Conservation (phyloP, 306 rosid species). For the Gillenia trifoliata region DNA sequence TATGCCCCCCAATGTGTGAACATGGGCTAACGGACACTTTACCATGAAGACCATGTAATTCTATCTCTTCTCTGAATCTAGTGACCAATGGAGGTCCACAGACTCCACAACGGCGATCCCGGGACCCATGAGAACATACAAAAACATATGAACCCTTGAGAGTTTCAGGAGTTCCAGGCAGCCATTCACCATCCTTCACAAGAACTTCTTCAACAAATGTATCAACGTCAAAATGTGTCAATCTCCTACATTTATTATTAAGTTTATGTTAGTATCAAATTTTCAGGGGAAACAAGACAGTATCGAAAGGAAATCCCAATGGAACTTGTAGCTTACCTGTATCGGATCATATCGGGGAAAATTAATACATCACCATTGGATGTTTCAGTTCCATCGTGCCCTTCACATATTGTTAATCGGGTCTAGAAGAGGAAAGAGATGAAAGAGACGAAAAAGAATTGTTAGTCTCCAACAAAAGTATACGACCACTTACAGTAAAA, state of each 20-base stretch:
- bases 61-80: conserved; percentile 78
- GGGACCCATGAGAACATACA: conserved; percentile 85
- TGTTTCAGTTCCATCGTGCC: conserved; percentile 89
- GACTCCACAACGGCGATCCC: conserved; percentile 93
- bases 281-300: neutral
- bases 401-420: conserved; percentile 86
- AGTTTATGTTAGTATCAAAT: neutral
- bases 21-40: conserved; percentile 92
- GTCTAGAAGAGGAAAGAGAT: conserved; percentile 44
- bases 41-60: conserved; percentile 55
- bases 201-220: conserved; percentile 97
- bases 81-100: conserved; percentile 83
- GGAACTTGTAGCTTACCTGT: conserved; percentile 51
- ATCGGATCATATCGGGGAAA: conserved; percentile 94
- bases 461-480: neutral
- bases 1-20: conserved; percentile 87
- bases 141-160: conserved; percentile 68
- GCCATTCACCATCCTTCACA: conserved; percentile 91
- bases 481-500: neutral
- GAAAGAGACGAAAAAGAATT: neutral
- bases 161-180: conserved; percentile 81
- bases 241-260: conserved; percentile 56
- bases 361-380: conserved; percentile 95
- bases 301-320: neutral
- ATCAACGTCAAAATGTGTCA: conserved; percentile 93